Conservation (phyloP, 331 rosid genomes). For the Malus hybrid region DNA sequence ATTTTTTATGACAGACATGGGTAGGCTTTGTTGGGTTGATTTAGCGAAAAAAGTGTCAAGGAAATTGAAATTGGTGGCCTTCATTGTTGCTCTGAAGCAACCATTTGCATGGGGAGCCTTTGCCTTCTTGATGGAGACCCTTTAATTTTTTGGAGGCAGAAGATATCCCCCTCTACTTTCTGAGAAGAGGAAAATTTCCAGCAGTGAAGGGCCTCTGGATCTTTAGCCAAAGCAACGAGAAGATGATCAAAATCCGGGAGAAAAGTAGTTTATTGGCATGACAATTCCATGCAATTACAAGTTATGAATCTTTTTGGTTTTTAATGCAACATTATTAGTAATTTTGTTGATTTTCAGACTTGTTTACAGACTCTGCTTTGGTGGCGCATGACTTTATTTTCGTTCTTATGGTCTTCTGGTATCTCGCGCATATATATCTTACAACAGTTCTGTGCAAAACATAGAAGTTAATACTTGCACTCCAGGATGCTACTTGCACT, state of each 20-base stretch:
- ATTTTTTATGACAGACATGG: not conserved
- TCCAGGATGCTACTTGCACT: too few relatives aligned
- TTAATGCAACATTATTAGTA: too few relatives aligned
- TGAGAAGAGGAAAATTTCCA: not conserved
- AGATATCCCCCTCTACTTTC: not conserved
- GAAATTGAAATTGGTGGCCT: not conserved
- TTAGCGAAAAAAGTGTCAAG: not conserved
- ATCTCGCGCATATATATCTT: too few relatives aligned
- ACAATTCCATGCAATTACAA: not conserved
- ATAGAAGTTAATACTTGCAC: not conserved
- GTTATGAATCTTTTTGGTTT: not conserved
- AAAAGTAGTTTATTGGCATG: not conserved
- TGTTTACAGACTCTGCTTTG: not conserved
- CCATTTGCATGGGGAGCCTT: not conserved
- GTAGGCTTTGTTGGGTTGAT: not conserved
- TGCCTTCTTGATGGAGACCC: not conserved
- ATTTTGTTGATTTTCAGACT: not conserved
- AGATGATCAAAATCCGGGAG: not conserved
- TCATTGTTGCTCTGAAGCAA: not conserved
- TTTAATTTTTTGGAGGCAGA: not conserved
- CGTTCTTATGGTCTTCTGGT: not conserved
- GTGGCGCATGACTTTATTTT: not conserved
- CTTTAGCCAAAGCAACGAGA: not conserved
- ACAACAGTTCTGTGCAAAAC: not conserved
- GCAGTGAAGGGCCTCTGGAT: not conserved